phyloP scores from a whole-genome alignment of 2,329 filamentous ascomycete genomes.

The Aureobasidium sp. region DNA sequence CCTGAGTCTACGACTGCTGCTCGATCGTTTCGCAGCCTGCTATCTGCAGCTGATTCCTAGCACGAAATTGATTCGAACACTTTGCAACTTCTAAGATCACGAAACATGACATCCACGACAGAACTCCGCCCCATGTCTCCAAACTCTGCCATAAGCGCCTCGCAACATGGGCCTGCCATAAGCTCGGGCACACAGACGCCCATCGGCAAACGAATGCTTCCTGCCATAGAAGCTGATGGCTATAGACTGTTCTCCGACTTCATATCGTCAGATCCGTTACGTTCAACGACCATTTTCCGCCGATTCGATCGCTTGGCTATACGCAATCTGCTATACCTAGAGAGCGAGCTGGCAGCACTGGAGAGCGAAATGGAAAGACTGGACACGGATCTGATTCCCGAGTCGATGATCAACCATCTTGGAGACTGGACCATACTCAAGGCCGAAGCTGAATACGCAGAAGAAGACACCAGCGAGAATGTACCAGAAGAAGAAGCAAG shows the following conservation, averaged over 20 bases:
- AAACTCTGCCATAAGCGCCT: neutral
- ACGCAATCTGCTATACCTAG: conserved; percentile 14
- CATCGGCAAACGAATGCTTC: neutral
- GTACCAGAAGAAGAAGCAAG: neutral
- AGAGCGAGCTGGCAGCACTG: conserved; percentile 12
- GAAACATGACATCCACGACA: neutral
- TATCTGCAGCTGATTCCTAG: too few species aligned
- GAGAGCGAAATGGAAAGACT: conserved; percentile 10
- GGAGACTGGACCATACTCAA: conserved; percentile 1
- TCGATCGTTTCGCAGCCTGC: too few species aligned
- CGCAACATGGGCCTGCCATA: neutral
- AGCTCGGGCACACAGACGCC: neutral
- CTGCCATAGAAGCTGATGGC: neutral
- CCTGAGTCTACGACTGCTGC: neutral
- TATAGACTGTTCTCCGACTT: conserved; percentile 7
- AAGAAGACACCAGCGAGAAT: conserved; percentile 3
- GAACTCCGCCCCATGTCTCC: conserved; percentile 8
- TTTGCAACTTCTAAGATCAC: too few species aligned
- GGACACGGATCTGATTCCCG: neutral
- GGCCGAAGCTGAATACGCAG: neutral
- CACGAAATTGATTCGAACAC: too few species aligned
- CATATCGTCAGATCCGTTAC: conserved; percentile 1
- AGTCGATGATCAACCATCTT: neutral
- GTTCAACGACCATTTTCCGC: conserved; percentile 9
- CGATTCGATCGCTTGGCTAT: conserved; percentile 7